These are phyloP conservation scores for Trifolium fragiferum DNA, from an alignment of 306 rosid species.

Conservation along the genomic window DNA sequence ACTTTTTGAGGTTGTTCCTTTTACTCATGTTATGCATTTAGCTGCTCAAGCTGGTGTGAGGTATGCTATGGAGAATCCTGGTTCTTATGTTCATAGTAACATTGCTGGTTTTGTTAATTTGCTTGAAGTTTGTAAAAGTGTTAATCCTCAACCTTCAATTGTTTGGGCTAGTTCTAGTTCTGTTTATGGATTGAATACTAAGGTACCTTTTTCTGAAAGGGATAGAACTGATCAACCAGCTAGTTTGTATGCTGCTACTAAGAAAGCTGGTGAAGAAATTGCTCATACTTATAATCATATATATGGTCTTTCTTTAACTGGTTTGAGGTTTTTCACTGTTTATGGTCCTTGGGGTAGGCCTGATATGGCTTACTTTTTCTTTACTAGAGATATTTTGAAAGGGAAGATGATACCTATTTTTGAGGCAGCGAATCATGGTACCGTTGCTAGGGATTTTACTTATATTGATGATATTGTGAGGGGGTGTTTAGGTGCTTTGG, in stretches of 20 bases:
- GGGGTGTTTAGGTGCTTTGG: constrained; percentile 91
- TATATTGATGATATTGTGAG: constrained; percentile 96
- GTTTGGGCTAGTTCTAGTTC: constrained; percentile 99
- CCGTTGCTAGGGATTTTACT: constrained; percentile 93
- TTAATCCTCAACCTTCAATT: constrained; percentile 90
- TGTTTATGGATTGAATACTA: constrained; percentile 91
- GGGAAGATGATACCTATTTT: constrained; percentile 82
- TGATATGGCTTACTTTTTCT: constrained; percentile 96
- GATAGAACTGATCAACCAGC: constrained; percentile 96
- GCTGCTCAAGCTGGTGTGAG: constrained; percentile 99
- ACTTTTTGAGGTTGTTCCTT: constrained; percentile 90
- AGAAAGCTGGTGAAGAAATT: constrained; percentile 98
- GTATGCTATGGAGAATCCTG: constrained; percentile 98
- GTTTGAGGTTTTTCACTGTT: constrained; percentile 89
- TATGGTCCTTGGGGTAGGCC: constrained; percentile 99
- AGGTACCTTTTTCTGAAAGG: constrained; percentile 90
- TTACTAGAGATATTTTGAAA: constrained; percentile 83
- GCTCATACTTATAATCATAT: constrained; percentile 95
- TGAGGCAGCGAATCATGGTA: constrained; percentile 85
- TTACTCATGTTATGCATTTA: constrained; percentile 97
- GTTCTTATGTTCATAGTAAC: constrained; percentile 94
- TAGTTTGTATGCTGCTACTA: constrained; percentile 92
- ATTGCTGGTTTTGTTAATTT: constrained; percentile 92
- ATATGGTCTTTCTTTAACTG: constrained; percentile 90
- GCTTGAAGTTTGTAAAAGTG: constrained; percentile 83